Conservation (phyloP, 805 yeast genomes). For the Saccharomyces mikatae region DNA sequence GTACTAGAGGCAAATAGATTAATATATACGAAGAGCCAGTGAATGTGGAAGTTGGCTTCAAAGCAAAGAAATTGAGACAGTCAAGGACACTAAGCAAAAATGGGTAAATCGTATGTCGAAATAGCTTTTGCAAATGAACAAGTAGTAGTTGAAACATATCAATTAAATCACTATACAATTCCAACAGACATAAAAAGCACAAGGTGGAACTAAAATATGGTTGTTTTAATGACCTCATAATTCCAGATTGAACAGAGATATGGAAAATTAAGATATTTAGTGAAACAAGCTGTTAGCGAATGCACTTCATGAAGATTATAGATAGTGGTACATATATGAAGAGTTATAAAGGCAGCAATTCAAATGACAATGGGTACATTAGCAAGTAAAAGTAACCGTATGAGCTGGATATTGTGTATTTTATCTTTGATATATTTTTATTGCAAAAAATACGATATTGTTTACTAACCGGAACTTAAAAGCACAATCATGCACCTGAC, state of each 20-base stretch:
- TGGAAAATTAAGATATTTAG: background rate
- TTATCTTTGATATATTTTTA: background rate
- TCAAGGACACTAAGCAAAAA: conserved; percentile 30
- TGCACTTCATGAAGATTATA: background rate
- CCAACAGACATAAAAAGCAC: background rate
- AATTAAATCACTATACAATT: background rate
- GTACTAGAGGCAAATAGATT: background rate
- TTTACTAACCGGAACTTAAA: background rate
- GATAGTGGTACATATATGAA: background rate
- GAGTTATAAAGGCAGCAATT: background rate
- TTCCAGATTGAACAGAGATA: background rate
- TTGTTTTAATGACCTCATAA: background rate
- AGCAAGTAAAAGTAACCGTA: background rate
- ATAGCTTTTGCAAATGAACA: background rate
- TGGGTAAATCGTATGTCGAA: conserved; percentile 35
- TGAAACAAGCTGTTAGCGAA: background rate
- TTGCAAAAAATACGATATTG: background rate
- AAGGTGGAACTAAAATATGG: background rate
- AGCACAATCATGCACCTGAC: background rate
- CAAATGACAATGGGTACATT: background rate
- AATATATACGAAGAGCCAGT: background rate
- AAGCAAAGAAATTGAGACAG: conserved; percentile 12
- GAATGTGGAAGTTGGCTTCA: background rate
- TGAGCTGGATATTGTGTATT: background rate
- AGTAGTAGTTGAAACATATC: background rate